phyloP scores from a whole-genome alignment of 176 grass and related monocot genomes.

The Tuctoria greenei region DNA sequence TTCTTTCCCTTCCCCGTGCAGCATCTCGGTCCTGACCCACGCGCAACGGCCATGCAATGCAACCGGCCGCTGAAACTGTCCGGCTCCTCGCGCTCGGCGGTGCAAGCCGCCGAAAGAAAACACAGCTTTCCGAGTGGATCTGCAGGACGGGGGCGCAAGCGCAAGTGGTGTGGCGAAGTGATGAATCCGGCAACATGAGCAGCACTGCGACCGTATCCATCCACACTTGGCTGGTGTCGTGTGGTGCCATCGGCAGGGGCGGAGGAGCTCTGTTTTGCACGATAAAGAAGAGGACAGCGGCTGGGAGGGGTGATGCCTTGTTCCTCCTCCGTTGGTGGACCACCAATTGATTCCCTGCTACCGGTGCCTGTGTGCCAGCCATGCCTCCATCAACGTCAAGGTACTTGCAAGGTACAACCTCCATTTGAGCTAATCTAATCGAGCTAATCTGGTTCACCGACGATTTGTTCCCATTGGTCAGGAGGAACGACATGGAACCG shows the following conservation, averaged over 20 bases:
- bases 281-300: neutral
- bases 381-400: slow-evolving; percentile 19
- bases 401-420: slow-evolving; percentile 33
- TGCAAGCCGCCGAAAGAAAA: slow-evolving; percentile 8
- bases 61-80: slow-evolving; percentile 10
- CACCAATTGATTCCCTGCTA: slow-evolving; percentile 22
- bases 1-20: slow-evolving; percentile 9
- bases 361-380: slow-evolving; percentile 26
- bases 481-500: neutral
- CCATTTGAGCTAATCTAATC: slow-evolving; percentile 19
- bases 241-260: neutral
- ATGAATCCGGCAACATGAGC: slow-evolving; percentile 32
- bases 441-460: neutral
- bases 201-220: neutral
- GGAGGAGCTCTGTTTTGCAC: neutral
- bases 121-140: slow-evolving; percentile 20
- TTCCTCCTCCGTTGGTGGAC: slow-evolving; percentile 48
- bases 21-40: slow-evolving; percentile 17
- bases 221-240: neutral
- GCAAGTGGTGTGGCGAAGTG: slow-evolving; percentile 16
- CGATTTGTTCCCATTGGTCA: slow-evolving; percentile 15
- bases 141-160: neutral
- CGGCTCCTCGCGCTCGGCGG: neutral
- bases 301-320: slow-evolving; percentile 21
- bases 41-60: neutral